These are phyloP conservation scores for Candida morakotiae DNA, from an alignment of 805 yeast genomes.

Conservation along the genomic window DNA sequence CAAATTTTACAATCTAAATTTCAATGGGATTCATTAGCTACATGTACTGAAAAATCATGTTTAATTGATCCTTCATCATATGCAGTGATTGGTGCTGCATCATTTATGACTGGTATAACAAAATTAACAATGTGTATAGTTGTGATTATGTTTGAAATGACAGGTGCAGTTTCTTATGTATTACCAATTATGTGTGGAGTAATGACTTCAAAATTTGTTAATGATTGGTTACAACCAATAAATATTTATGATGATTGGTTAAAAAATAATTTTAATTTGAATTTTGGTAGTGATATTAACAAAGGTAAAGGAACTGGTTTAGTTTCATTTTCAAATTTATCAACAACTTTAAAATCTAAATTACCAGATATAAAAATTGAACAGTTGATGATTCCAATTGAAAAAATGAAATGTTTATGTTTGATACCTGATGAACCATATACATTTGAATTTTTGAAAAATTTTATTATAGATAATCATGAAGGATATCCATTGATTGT, in stretches of 20 bases:
- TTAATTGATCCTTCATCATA: conserved; percentile 84
- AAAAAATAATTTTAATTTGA: conserved; percentile 24
- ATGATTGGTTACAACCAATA: conserved; percentile 53
- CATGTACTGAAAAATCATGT: conserved; percentile 40
- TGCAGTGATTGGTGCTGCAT: conserved; percentile 85
- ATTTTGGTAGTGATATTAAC: conserved; percentile 14
- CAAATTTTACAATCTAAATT: conserved; percentile 43
- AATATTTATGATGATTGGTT: conserved; percentile 61
- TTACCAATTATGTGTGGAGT: conserved; percentile 85
- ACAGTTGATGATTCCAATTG: conserved; percentile 28
- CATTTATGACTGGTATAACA: conserved; percentile 77
- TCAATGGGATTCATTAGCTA: conserved; percentile 28
- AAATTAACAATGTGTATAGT: conserved; percentile 77
- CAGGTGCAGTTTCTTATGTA: conserved; percentile 82
- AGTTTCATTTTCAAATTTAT: conserved; percentile 25
- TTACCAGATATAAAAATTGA: conserved; percentile 29
- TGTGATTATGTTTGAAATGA: conserved; percentile 74
- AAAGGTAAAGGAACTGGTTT: conserved; percentile 38
- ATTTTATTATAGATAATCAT: conserved; percentile 27
- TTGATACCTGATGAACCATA: conserved; percentile 19
- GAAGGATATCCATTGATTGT: conserved; percentile 40
- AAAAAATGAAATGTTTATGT: conserved; percentile 23
- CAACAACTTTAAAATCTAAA: conserved; percentile 22
- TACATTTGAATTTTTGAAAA: conserved; percentile 15
- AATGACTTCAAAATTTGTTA: conserved; percentile 67